phyloP scores from a whole-genome alignment of 2,329 filamentous ascomycete genomes.

The Fusarium sp. region DNA sequence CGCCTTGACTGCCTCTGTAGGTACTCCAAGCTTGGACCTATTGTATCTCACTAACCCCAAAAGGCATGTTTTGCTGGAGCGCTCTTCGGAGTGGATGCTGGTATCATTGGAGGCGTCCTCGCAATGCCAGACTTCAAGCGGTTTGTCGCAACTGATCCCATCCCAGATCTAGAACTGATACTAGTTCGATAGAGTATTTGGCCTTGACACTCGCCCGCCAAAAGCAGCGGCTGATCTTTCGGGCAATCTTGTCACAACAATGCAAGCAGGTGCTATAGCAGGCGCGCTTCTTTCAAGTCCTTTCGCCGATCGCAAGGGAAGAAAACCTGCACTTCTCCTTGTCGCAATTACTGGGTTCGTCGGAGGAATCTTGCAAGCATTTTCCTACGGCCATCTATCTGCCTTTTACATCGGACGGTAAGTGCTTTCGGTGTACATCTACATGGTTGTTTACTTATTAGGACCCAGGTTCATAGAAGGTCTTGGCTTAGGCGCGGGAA shows the following conservation, averaged over 20 bases:
- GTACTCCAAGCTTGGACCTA: rapidly evolving
- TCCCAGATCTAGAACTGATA: rapidly evolving
- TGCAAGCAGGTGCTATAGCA: slow-evolving; percentile 47
- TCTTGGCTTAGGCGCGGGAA: slow-evolving; percentile 63
- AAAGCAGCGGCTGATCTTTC: slow-evolving; percentile 39
- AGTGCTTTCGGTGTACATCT: rapidly evolving
- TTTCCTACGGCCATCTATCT: slow-evolving; percentile 49
- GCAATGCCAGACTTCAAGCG: slow-evolving; percentile 47
- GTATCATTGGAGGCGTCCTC: slow-evolving; percentile 49
- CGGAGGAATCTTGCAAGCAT: slow-evolving; percentile 51
- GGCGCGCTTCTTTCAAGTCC: slow-evolving; percentile 45
- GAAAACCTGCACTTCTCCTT: slow-evolving; percentile 50
- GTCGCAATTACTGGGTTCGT: slow-evolving; percentile 48
- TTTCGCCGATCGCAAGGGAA: slow-evolving; percentile 48
- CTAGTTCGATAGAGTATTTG: slow-evolving; percentile 32
- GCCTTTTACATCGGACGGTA: slow-evolving; percentile 50
- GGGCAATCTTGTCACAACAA: slow-evolving; percentile 48
- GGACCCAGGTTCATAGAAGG: slow-evolving; percentile 60
- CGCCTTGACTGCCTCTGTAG: slow-evolving; percentile 67
- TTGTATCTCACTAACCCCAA: neutral
- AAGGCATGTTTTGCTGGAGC: slow-evolving; percentile 42
- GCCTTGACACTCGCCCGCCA: slow-evolving; percentile 30
- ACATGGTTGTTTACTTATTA: rapidly evolving
- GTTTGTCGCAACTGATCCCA: neutral
- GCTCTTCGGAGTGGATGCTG: slow-evolving; percentile 47